Base-by-base conservation (phyloP, 78 protist species). In the Chrysochromulina tobinii region DNA sequence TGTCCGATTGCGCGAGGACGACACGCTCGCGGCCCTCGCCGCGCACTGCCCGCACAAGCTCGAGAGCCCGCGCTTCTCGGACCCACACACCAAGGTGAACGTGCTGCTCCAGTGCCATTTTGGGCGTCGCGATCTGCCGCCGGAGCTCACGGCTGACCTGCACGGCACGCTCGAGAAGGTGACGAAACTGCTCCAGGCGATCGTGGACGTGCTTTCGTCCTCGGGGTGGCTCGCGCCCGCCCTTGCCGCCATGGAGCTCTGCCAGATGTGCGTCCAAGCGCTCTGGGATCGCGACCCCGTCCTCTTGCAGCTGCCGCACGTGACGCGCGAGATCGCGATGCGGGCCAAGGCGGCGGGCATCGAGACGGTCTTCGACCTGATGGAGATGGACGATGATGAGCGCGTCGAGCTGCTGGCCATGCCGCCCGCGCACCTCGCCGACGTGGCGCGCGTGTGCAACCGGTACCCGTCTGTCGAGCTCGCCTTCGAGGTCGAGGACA, bases 201-300 rank as follows among this genome's bases (percentile, higher is more conserved):
- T 95, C 55, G 99, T 98, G 17, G 99, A 98, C 89, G 98, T 98
- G 14, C 88, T 98, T 58, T 27, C 95, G 81, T 92, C 95, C 55
- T 20, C 53, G 18, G 91, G 96, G 57, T 96, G 98, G 98, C 94
- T 98, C 27, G 77, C 67, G 48, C 98, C 99, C 12, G 97, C 98
- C 8, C 94, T 98, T 11, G 97, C 97, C 0, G 96, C 98, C 38
- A 98, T 98, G 99, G 99, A 98, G 88, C 89, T 98, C 61, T 68
- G 96, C 11, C 99, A 98, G 93, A 97, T 98, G 99, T 64, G 93
- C 48, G 95, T 93, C 20, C 99, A 97, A 93, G 99, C 96, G 15
- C 20, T 81, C 59, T 93, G 95, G 95, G 83, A 84, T 75, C 20
- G 57, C n/a, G 94, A 93, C 88, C 23, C 95, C 21, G 23, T 55